Percentiles rank a stretch among this genome's conserved stretches.
Evolutionary conservation across 1,139 yeast species (phyloP).

Genomic region (Meyerozyma carpophila): DNA sequence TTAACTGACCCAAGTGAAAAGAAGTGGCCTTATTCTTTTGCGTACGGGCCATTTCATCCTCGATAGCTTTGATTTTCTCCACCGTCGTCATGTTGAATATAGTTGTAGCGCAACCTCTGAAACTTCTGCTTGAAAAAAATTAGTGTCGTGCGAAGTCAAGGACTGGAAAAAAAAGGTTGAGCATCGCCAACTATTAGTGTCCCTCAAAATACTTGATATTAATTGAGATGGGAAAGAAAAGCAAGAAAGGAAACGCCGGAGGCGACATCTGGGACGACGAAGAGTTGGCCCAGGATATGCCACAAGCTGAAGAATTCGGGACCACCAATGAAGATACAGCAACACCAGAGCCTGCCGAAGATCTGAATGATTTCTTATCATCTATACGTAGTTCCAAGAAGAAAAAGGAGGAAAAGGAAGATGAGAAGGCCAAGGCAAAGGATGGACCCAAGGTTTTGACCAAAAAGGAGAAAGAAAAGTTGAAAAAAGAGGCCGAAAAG

Average conservation of each 20-base stretch:
- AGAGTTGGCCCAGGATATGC: conserved; percentile 54
- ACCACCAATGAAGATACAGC: conserved; percentile 14
- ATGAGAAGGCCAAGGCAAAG: conserved; percentile 42
- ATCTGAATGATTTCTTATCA: conserved; percentile 63
- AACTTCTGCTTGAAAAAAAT: conserved; percentile 2
- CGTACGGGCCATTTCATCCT: conserved; percentile 92
- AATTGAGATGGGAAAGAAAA: conserved; percentile 42
- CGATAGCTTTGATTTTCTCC: conserved; percentile 86
- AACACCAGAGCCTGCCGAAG: conserved; percentile 15
- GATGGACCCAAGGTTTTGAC: conserved; percentile 74
- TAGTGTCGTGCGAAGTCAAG: conserved; percentile 8
- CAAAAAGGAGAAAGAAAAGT: conserved; percentile 95
- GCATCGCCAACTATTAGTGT: neutral
- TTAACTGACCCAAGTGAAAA: conserved; percentile 92
- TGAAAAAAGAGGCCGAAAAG: conserved; percentile 96
- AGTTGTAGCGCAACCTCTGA: neutral
- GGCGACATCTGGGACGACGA: conserved; percentile 84
- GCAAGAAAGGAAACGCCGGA: conserved; percentile 49
- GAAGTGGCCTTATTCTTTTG: conserved; percentile 96
- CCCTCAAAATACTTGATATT: neutral
- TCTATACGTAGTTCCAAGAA: conserved; percentile 76
- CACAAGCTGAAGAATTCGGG: conserved; percentile 55
- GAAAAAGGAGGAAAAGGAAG: conserved; percentile 61
- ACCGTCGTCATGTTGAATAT: conserved; percentile 66
- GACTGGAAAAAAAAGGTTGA: conserved; percentile 5